These are phyloP conservation scores for Marasmius sp. DNA, from an alignment of 1,284 basidiomycete genomes.

Conservation along the genomic window DNA sequence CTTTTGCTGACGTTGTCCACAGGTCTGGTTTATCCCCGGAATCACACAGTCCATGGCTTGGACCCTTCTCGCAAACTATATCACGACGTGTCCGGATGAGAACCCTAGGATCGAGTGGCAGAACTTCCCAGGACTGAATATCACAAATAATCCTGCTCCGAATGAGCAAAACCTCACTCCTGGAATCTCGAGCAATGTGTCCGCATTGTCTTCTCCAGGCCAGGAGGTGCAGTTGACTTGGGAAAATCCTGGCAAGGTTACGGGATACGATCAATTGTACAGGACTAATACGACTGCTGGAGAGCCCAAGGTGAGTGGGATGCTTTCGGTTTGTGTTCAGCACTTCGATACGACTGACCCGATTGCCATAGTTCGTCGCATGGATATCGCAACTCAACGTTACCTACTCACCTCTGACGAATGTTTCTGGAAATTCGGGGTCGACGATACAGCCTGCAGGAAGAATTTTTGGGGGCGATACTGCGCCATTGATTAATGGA, in stretches of 20 bases:
- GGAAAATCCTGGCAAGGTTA: slow-evolving; percentile 54
- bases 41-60: slow-evolving; percentile 65
- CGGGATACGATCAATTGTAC: slow-evolving; percentile 53
- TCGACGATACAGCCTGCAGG: slow-evolving; percentile 51
- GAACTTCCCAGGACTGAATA: slow-evolving; percentile 52
- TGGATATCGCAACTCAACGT: slow-evolving; percentile 65
- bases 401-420: slow-evolving; percentile 35
- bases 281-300: slow-evolving; percentile 49
- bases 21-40: slow-evolving; percentile 44
- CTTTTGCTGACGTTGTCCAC: neutral
- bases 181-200: neutral
- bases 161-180: neutral
- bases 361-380: slow-evolving; percentile 27
- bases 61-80: slow-evolving; percentile 61
- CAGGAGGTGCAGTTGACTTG: slow-evolving; percentile 47
- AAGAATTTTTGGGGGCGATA: slow-evolving; percentile 39
- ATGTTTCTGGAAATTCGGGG: slow-evolving; percentile 40
- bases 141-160: slow-evolving; percentile 34
- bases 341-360: neutral
- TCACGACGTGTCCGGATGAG: slow-evolving; percentile 55
- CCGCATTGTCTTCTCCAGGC: neutral
- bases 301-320: slow-evolving; percentile 34
- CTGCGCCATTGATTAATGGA: slow-evolving; percentile 41
- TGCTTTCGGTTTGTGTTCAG: neutral
- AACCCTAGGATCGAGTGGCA: slow-evolving; percentile 59